Conservation (phyloP, 768 basidiomycete genomes). For the Paxillus ammoniavirescens region DNA sequence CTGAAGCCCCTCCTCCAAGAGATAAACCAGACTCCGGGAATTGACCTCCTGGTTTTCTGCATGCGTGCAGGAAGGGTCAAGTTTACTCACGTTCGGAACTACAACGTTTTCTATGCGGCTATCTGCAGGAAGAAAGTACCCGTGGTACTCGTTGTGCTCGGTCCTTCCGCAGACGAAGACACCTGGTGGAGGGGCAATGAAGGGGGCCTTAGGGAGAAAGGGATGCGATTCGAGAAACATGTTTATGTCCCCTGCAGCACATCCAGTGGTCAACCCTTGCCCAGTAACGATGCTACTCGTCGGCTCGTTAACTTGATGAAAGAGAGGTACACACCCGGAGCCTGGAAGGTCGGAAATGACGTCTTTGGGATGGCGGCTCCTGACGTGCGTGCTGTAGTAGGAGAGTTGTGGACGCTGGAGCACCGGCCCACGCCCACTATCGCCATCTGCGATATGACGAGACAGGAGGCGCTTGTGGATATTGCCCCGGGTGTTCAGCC, state of each 20-base stretch:
- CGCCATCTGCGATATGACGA: conserved; percentile 16
- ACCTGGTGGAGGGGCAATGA: conserved; percentile 32
- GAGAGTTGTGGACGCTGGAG: conserved; percentile 4
- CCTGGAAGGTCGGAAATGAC: conserved; percentile 11
- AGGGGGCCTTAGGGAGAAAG: conserved; percentile 8
- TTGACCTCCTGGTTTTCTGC: conserved; percentile 28
- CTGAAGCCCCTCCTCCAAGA: conserved; percentile 15
- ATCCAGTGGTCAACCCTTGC: not conserved
- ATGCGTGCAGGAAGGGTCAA: conserved; percentile 25
- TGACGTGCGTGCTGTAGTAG: conserved; percentile 18
- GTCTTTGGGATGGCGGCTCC: conserved; percentile 11
- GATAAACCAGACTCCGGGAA: conserved; percentile 10
- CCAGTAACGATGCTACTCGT: not conserved
- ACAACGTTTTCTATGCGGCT: conserved; percentile 28
- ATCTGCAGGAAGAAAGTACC: conserved; percentile 32
- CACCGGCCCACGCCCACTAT: conserved; percentile 20
- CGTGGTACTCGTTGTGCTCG: conserved; percentile 28
- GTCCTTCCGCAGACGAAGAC: conserved; percentile 27
- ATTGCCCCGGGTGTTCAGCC: conserved; percentile 10
- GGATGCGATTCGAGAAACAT: conserved; percentile 27
- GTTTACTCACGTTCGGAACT: conserved; percentile 21
- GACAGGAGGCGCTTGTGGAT: conserved; percentile 1
- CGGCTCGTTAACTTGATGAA: conserved; percentile 11
- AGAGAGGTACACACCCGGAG: conserved; percentile 7
- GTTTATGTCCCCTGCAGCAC: conserved; percentile 18